Evolutionary conservation across 345 rosid species (phyloP), one percentile per base, ranked within the genome.

Genomic region (Camelina sativa): DNA sequence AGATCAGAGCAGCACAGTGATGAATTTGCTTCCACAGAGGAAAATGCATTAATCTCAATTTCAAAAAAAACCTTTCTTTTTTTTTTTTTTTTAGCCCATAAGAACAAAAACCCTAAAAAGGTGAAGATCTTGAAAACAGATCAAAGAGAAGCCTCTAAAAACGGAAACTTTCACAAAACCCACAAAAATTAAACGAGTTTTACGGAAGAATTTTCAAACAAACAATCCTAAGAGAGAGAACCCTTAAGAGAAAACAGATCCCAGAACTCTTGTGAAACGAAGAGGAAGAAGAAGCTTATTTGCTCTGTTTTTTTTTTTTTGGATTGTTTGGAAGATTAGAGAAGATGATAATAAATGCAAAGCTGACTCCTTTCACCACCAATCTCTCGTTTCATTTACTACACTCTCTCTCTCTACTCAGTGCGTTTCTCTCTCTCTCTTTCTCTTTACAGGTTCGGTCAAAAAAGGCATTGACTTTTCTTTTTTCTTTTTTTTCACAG

Each of bases 1-100:
- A 78, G 68, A 91, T 82, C 11, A 89, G 80, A 68, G 94, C 84
- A 53, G 97, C 97, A 78, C 94, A 91, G 68, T 86, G 88, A 44
- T 89, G 80, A 74, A 91, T 84, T 47, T 93, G 94, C 80, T 86
- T 89, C 94, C 97, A 91, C 80, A 91, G 76, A 81, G 92, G 83
- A 72, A 91, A 87, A 87, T 91, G 93, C 96, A 90, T 90, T 83
- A 82, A 81, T 77, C 59, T 16, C n/a, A 16, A 55, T 43, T 61
- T 62, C 66, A 38, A 16, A 19, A 16, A 19, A 2, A 0, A 3
- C 5, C 13, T 11, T 3, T 15, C 13, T 10, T 30, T 41, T 17
- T 41, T 17, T 41, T 17, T 41, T 17, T 2, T 58, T 5, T 15
- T 64, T 73, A 43, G 48, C 74, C 74, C 74, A 76, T 76, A 22